Evolutionary conservation across 2,329 filamentous ascomycete species (phyloP), one percentile per base, ranked within the genome.

Genomic region (Mollisia scopiformis): DNA sequence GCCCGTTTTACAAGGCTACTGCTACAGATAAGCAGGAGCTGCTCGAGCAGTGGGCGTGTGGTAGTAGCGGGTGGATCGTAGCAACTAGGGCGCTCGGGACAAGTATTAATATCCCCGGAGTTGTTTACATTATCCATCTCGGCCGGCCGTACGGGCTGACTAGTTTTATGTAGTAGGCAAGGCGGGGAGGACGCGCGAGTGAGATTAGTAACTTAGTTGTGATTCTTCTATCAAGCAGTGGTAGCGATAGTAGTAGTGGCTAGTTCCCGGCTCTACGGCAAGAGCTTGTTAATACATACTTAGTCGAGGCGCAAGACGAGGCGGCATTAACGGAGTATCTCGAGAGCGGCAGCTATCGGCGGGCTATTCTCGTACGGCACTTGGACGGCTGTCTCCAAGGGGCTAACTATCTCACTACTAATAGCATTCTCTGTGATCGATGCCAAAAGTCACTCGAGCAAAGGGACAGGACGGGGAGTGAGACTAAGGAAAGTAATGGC

Each of bases 181-280:
- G 63, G 39, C 55, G 58, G 30, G 55, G 60, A 14, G 55, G 63
- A 30, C 21, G 51, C 33, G 46, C 8, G 31, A 51, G 61, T n/a
- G 63, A 63, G 55, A 51, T 57, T 21, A 59, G 53, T 19, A 31
- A 65, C n/a, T 65, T 41, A 1, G 55, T 64, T 19, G 31, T 62
- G 25, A 27, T 62, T 25, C 5, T 16, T 23, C 43, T 6, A 23
- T 6, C 16, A 8, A 21, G 16, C 21, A 23, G 16, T 25, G 16
- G 16, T 47, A 47, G 43, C 21, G 43, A 19, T 16, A 16, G 35
- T 16, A 39, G 35, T 16, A 33, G 30, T 6, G 30, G n/a, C n/a
- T n/a, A n/a, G n/a, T n/a, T n/a, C n/a, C n/a, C n/a, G n/a, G n/a
- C n/a, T n/a, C n/a, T n/a, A n/a, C n/a, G n/a, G n/a, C n/a, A n/a